Percentiles rank a stretch among this genome's conserved stretches.
Evolutionary conservation across 495 filamentous ascomycete genomes (phyloP).

Genomic region (Lineolata rhizophorae): DNA sequence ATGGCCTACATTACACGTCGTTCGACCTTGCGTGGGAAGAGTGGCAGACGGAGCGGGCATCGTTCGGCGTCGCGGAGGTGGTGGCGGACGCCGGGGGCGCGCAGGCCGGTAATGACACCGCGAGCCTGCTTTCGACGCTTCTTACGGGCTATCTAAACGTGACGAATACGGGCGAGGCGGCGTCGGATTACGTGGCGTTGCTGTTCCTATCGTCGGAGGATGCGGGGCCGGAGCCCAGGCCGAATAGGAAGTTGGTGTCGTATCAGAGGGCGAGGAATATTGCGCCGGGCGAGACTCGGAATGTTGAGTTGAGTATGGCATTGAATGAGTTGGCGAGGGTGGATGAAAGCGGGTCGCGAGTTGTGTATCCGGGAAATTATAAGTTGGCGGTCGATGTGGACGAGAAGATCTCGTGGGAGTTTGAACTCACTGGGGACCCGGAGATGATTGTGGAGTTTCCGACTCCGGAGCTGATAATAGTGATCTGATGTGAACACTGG

Average conservation of each 20-base stretch:
- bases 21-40: conserved; percentile 3
- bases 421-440: neutral
- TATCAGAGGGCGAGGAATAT: neutral
- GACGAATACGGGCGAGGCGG: neutral
- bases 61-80: neutral
- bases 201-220: neutral
- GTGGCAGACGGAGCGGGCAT: neutral
- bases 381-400: neutral
- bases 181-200: neutral
- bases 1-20: neutral
- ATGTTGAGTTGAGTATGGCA: neutral
- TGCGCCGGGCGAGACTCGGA: neutral
- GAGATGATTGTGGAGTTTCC: neutral
- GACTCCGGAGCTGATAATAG: too few species aligned
- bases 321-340: neutral
- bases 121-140: neutral
- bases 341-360: neutral
- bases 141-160: neutral
- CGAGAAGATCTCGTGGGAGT: neutral
- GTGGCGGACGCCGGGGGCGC: neutral
- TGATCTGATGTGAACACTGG: too few species aligned
- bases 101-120: neutral
- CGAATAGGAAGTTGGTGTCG: neutral
- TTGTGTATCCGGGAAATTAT: neutral
- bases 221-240: neutral